Percentiles rank a stretch among this genome's conserved stretches.
Evolutionary conservation across 2,329 filamentous ascomycete species (phyloP).

Genomic region (Fusarium hostae): DNA sequence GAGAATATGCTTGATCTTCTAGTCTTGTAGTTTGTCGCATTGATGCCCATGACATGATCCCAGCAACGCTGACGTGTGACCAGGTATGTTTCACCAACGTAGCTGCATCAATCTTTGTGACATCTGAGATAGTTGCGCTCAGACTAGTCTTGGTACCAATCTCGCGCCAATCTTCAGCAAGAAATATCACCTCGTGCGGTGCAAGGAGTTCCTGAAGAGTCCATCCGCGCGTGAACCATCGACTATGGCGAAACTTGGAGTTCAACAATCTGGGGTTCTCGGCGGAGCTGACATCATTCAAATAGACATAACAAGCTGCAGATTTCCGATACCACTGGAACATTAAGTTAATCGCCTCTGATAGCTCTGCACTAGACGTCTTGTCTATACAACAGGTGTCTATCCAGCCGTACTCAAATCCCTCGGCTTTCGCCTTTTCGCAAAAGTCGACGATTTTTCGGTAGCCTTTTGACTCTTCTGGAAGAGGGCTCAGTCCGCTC

Average conservation of each 20-base stretch:
- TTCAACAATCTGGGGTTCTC: neutral
- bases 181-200: constrained; percentile 14
- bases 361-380: constrained; percentile 17
- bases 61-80: constrained; percentile 11
- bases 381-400: constrained; percentile 25
- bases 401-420: constrained; percentile 19
- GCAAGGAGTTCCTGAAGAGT: constrained; percentile 16
- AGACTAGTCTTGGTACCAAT: constrained; percentile 6
- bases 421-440: constrained; percentile 4
- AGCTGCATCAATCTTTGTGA: constrained; percentile 2
- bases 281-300: neutral
- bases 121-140: neutral
- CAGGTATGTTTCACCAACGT: constrained; percentile 10
- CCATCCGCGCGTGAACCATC: constrained; percentile 15
- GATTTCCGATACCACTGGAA: constrained; percentile 9
- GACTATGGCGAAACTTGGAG: constrained; percentile 8
- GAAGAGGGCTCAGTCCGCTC: neutral
- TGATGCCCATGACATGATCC: constrained; percentile 22
- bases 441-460: constrained; percentile 16
- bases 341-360: constrained; percentile 14
- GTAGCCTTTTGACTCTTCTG: constrained; percentile 5
- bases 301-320: constrained; percentile 12
- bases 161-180: neutral
- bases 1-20: constrained; percentile 23
- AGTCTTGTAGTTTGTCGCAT: constrained; percentile 8